These are phyloP conservation scores for Allantophomopsis lycopodina DNA, from an alignment of 2,329 filamentous ascomycete genomes.

Conservation along the genomic window DNA sequence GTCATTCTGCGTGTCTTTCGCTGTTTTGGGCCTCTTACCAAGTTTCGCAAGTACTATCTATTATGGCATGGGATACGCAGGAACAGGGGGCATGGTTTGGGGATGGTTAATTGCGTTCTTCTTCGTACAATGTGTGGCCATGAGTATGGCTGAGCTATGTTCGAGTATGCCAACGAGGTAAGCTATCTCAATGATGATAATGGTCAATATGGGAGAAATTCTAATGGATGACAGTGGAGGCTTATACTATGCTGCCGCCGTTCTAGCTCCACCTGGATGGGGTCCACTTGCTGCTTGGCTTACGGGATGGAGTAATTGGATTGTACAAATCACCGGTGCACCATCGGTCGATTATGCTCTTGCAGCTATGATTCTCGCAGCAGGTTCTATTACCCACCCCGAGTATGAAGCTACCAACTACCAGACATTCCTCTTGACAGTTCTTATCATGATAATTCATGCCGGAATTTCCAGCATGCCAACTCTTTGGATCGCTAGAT, in stretches of 20 bases:
- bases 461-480: slow-evolving; percentile 55
- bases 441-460: slow-evolving; percentile 55
- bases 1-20: slow-evolving; percentile 62
- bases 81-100: slow-evolving; percentile 56
- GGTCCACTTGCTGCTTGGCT: slow-evolving; percentile 56
- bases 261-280: slow-evolving; percentile 51
- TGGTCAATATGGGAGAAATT: background rate
- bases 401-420: slow-evolving; percentile 49
- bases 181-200: slow-evolving; percentile 3
- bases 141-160: slow-evolving; percentile 58
- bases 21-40: slow-evolving; percentile 56
- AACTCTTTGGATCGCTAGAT: slow-evolving; percentile 54
- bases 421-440: slow-evolving; percentile 55
- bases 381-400: slow-evolving; percentile 53
- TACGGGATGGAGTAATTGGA: slow-evolving; percentile 59
- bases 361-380: slow-evolving; percentile 58
- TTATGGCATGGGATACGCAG: slow-evolving; percentile 52
- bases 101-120: slow-evolving; percentile 62
- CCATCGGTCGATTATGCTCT: slow-evolving; percentile 55
- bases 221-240: slow-evolving; percentile 32
- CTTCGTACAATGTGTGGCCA: slow-evolving; percentile 58
- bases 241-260: slow-evolving; percentile 61
- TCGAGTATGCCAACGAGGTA: slow-evolving; percentile 57
- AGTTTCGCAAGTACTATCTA: slow-evolving; percentile 59
- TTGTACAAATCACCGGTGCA: slow-evolving; percentile 51